Conservation (phyloP, 2,329 filamentous ascomycete genomes). For the Dactylellina cionopaga region DNA sequence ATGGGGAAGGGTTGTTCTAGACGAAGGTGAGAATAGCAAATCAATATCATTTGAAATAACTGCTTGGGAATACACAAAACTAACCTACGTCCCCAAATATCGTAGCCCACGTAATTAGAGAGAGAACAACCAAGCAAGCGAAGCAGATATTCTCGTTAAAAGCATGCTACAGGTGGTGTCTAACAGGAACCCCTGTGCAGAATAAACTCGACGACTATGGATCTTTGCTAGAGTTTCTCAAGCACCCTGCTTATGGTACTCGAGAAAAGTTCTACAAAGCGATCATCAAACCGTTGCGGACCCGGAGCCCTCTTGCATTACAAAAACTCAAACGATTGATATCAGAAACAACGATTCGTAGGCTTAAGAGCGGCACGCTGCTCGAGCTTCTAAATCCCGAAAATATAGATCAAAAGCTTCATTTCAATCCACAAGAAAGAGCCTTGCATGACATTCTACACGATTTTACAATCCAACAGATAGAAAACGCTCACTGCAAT, state of each 20-base stretch:
- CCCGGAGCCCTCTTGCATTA: conserved; percentile 8
- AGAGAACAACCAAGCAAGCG: conserved; percentile 63
- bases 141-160: conserved; percentile 62
- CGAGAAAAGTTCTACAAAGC: conserved; percentile 61
- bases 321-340: conserved; percentile 40
- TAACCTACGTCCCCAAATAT: not conserved
- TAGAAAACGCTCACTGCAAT: too few relatives aligned
- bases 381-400: conserved; percentile 6
- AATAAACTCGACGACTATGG: conserved; percentile 67
- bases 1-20: conserved; percentile 18
- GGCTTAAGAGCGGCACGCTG: conserved; percentile 27
- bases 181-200: conserved; percentile 68
- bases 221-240: conserved; percentile 65
- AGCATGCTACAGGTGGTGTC: conserved; percentile 66
- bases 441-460: too few relatives aligned
- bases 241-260: conserved; percentile 61
- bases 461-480: too few relatives aligned
- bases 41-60: not conserved
- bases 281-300: conserved; percentile 61
- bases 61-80: not conserved
- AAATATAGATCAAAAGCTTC: too few relatives aligned
- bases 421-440: too few relatives aligned
- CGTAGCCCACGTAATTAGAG: conserved; percentile 67
- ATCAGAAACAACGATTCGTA: conserved; percentile 37
- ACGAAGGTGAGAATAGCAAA: conserved; percentile 15